These are phyloP conservation scores for Elongisporangium senticosum DNA, from an alignment of 352 stramenopile genomes.

Conservation along the genomic window DNA sequence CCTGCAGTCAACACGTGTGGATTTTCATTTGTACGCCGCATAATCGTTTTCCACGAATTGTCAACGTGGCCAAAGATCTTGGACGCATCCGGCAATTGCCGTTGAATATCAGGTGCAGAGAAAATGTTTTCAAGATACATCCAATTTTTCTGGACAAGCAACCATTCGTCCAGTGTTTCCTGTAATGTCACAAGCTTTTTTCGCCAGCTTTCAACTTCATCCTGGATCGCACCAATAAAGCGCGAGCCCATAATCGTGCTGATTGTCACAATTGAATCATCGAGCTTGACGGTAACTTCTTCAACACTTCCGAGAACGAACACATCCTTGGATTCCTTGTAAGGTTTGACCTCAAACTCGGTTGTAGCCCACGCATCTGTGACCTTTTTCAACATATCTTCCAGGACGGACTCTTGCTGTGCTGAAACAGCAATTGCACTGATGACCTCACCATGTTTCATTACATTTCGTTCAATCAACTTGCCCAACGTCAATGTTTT, in stretches of 20 bases:
- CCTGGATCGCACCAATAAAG: conserved; percentile 88
- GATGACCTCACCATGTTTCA: conserved; percentile 84
- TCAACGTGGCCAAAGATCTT: conserved; percentile 91
- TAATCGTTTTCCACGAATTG: conserved; percentile 89
- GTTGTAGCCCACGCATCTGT: conserved; percentile 81
- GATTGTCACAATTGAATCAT: conserved; percentile 92
- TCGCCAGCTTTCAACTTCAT: conserved; percentile 86
- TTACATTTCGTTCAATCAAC: conserved; percentile 86
- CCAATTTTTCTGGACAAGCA: conserved; percentile 87
- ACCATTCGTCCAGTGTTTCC: conserved; percentile 85
- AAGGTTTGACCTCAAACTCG: conserved; percentile 90
- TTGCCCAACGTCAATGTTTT: conserved; percentile 74
- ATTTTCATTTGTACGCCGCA: conserved; percentile 84
- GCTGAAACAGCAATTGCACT: conserved; percentile 78
- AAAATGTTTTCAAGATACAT: conserved; percentile 89
- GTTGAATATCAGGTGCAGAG: conserved; percentile 86
- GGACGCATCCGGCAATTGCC: conserved; percentile 84
- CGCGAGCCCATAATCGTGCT: conserved; percentile 90
- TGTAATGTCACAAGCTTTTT: conserved; percentile 80
- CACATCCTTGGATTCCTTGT: conserved; percentile 92
- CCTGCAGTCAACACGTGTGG: conserved; percentile 82
- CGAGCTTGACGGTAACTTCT: conserved; percentile 87
- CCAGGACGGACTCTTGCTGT: conserved; percentile 88
- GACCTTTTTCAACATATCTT: conserved; percentile 94
- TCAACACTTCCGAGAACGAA: conserved; percentile 90